Conservation (phyloP, 2,329 filamentous ascomycete species). For the Alternaria hordeiaustralica region DNA sequence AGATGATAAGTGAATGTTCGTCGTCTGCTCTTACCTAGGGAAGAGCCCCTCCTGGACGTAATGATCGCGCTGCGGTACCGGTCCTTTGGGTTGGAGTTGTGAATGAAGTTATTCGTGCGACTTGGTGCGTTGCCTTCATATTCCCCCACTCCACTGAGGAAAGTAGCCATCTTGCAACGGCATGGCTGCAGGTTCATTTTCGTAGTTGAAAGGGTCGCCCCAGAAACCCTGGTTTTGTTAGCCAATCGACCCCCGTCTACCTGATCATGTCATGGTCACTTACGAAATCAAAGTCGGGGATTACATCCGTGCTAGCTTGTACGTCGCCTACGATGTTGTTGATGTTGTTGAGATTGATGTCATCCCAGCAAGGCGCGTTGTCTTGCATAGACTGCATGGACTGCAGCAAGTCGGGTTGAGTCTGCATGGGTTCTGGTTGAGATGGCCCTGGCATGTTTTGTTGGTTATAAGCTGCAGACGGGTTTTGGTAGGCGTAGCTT, state of each 20-base stretch:
- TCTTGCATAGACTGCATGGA: conserved; percentile 20
- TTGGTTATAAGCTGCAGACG: conserved; percentile 11
- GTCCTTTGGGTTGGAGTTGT: neutral
- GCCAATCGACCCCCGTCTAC: neutral
- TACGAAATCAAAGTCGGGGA: conserved; percentile 49
- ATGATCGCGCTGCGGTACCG: neutral
- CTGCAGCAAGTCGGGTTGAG: conserved; percentile 12
- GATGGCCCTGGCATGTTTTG: conserved; percentile 4
- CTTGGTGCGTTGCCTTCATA: neutral
- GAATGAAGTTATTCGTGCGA: neutral
- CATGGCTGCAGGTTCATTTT: conserved; percentile 33
- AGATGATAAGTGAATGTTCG: neutral
- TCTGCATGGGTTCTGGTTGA: conserved; percentile 9
- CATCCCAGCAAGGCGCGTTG: conserved; percentile 37
- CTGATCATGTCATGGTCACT: conserved; percentile 8
- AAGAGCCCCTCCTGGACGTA: neutral
- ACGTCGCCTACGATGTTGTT: conserved; percentile 42
- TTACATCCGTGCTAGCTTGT: conserved; percentile 28
- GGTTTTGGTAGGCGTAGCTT: conserved; percentile 19
- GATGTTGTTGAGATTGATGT: conserved; percentile 43
- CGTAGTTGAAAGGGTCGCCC: conserved; percentile 47
- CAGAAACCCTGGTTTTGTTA: conserved; percentile 42
- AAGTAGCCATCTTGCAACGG: conserved; percentile 29
- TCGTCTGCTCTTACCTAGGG: neutral
- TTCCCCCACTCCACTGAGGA: conserved; percentile 25